These are phyloP conservation scores for Geotrichum carabidarum DNA, from an alignment of 1,139 yeast genomes.

Conservation along the genomic window DNA sequence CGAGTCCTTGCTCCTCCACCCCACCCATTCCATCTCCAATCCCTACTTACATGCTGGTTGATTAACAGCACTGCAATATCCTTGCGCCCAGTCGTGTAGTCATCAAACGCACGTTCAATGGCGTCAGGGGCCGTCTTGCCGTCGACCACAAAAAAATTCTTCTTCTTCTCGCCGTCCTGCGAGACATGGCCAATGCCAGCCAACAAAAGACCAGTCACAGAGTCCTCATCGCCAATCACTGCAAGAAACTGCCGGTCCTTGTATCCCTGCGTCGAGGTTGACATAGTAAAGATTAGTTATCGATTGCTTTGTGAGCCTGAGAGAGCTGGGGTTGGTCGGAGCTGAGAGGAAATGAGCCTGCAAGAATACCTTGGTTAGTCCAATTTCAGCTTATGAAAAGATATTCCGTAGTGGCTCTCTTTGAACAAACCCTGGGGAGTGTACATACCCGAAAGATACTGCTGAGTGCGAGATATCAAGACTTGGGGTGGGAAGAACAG, in stretches of 20 bases:
- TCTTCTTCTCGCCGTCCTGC: constrained; percentile 49
- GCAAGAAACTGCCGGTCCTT: constrained; percentile 76
- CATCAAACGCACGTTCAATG: constrained; percentile 68
- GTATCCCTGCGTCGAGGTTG: constrained; percentile 23
- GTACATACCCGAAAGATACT: too few relatives aligned
- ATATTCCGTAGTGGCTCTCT: too few relatives aligned
- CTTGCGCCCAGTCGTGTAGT: constrained; percentile 67
- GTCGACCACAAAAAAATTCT: constrained; percentile 79
- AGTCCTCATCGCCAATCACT: constrained; percentile 94
- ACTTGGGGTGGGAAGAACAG: too few relatives aligned
- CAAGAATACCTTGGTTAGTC: too few relatives aligned
- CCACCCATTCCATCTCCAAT: not conserved
- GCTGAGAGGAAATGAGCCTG: not conserved
- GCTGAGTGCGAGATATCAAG: too few relatives aligned
- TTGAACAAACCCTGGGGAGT: too few relatives aligned
- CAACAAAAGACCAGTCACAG: constrained; percentile 88
- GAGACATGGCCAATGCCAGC: constrained; percentile 94
- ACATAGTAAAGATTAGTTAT: constrained; percentile 6
- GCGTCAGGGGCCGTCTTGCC: constrained; percentile 74
- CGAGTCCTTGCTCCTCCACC: too few relatives aligned
- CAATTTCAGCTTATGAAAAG: too few relatives aligned
- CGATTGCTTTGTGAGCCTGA: not conserved
- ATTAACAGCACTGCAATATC: constrained; percentile 90
- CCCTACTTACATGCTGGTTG: constrained; percentile 62
- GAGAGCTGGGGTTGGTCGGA: too few relatives aligned